Percentiles rank a stretch among this genome's conserved stretches.
These are phyloP conservation scores for Buddleja alternifolia DNA, from an alignment of 257 asterid genomes.

Conservation along the genomic window DNA sequence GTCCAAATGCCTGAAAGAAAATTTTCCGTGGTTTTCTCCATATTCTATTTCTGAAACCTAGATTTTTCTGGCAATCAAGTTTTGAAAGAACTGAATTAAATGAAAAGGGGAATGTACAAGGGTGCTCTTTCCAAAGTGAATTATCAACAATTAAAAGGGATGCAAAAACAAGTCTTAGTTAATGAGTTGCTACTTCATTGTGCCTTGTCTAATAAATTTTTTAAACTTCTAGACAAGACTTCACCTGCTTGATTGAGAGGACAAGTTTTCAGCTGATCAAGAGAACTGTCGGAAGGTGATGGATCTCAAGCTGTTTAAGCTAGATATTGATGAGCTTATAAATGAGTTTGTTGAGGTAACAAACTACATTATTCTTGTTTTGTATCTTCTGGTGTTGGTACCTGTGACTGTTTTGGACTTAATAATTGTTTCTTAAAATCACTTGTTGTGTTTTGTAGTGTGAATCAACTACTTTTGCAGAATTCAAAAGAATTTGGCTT, in stretches of 20 bases:
- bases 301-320: conserved; percentile 79
- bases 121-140: background rate
- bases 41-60: background rate
- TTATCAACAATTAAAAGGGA: background rate
- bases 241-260: conserved; percentile 24
- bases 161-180: background rate
- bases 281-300: conserved; percentile 38
- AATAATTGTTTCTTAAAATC: background rate
- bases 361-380: background rate
- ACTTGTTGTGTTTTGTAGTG: conserved; percentile 40
- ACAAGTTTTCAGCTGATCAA: conserved; percentile 1
- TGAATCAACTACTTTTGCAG: conserved; percentile 59
- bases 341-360: conserved; percentile 64
- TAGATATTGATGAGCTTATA: conserved; percentile 85
- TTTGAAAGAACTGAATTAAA: background rate
- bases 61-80: background rate
- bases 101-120: background rate
- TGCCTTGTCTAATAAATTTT: background rate
- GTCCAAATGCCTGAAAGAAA: background rate
- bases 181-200: background rate
- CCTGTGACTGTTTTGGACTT: background rate
- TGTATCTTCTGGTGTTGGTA: background rate
- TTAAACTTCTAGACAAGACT: conserved; percentile 2
- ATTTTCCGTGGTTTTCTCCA: background rate
- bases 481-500: conserved; percentile 79